phyloP scores from a whole-genome alignment of 1,139 yeast species.

The Taphrina populina region DNA sequence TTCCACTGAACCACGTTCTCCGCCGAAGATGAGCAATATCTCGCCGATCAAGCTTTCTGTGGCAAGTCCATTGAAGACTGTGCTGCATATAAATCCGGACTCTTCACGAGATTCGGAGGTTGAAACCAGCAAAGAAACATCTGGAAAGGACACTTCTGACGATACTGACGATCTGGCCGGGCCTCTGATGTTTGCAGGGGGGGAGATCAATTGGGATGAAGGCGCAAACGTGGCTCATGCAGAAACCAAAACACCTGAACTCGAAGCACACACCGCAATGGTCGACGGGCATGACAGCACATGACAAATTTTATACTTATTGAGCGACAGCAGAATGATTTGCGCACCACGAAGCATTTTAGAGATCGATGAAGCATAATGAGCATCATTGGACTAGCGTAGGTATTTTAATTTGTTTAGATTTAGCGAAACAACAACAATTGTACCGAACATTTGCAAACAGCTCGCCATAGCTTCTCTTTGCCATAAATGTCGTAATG shows the following conservation, averaged over 20 bases:
- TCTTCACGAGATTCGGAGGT: not conserved
- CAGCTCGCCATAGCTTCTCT: too few relatives aligned
- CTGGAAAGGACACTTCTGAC: not conserved
- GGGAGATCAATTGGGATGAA: not conserved
- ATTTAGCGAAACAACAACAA: too few relatives aligned
- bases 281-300: not conserved
- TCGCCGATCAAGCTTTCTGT: constrained; percentile 13
- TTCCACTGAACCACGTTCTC: constrained; percentile 9
- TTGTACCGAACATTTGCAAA: too few relatives aligned
- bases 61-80: not conserved
- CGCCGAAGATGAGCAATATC: constrained; percentile 1
- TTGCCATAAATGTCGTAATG: too few relatives aligned
- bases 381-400: too few relatives aligned
- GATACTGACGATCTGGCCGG: not conserved
- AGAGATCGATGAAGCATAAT: too few relatives aligned
- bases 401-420: too few relatives aligned
- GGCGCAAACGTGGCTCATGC: not conserved
- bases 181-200: not conserved
- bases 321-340: not conserved
- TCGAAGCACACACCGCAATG: too few relatives aligned
- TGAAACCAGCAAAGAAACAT: not conserved
- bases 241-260: too few relatives aligned
- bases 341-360: too few relatives aligned
- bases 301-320: not conserved
- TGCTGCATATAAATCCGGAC: too few relatives aligned